Percentiles rank a stretch among this genome's conserved stretches.
Conservation (phyloP, 345 rosid genomes). For the Erucastrum elatum region DNA sequence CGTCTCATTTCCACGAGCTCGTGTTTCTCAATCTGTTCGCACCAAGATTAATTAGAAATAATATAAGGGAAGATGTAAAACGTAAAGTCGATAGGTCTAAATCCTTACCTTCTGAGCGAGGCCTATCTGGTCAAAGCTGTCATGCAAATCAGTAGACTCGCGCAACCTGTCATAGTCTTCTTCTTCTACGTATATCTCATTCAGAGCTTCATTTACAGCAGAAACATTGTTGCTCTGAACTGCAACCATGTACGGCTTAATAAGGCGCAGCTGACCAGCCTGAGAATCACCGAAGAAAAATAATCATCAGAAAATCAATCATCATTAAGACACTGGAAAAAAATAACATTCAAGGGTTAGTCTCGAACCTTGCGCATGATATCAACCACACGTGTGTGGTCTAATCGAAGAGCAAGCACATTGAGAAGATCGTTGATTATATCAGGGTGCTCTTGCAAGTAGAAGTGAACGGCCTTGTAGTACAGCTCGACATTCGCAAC, state of each 20-base stretch:
- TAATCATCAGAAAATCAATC: constrained; percentile 7
- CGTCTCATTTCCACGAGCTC: constrained; percentile 99
- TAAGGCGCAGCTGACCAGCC: constrained; percentile 95
- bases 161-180: constrained; percentile 96
- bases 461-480: constrained; percentile 98
- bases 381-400: constrained; percentile 97
- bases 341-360: not conserved
- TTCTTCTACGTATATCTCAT: constrained; percentile 92
- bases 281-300: constrained; percentile 36
- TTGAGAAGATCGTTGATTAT: constrained; percentile 91
- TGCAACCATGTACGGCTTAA: constrained; percentile 96
- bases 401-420: constrained; percentile 93
- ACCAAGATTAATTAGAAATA: constrained; percentile 6
- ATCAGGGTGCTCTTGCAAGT: constrained; percentile 99
- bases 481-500: constrained; percentile 98
- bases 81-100: not conserved
- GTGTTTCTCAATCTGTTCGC: constrained; percentile 87
- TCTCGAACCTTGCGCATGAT: constrained; percentile 87
- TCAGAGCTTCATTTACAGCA: constrained; percentile 94
- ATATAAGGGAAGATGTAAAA: not conserved
- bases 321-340: not conserved
- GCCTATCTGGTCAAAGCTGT: constrained; percentile 92
- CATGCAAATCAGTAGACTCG: constrained; percentile 88
- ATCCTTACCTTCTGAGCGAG: constrained; percentile 81
- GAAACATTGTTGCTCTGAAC: constrained; percentile 96